Evolutionary conservation across 805 yeast species (phyloP), one percentile per base, ranked within the genome.

Genomic region (Teunomyces tritomae): DNA sequence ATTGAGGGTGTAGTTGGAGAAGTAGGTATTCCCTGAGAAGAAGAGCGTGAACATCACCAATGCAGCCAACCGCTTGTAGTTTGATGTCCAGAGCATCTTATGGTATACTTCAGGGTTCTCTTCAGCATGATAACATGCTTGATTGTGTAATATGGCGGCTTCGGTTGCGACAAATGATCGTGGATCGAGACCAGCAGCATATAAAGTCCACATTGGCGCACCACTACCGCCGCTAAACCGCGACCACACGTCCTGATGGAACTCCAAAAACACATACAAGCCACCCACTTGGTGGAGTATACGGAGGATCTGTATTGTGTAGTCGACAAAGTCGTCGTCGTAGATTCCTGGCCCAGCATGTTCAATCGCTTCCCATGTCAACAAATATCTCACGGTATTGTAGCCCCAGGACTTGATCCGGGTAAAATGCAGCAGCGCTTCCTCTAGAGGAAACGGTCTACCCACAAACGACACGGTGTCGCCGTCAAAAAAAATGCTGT

Each of bases 181-280:
- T 0, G 96, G 96, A 47, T 91, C 80, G 42, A 91, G 68, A 0
- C 97, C 97, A 2, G 92, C 96, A 20, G 94, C 91, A 59, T 87
- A 84, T 3, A 90, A 63, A 0, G 97, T 90, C 97, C 97, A 91
- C 58, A 88, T 58, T 0, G 97, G 97, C 3, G 97, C 96, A 14
- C 97, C 97, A 41, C 89, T 83, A 2, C 97, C 97, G 4, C 97
- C 97, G 8, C 83, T 73, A 61, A 76, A 87, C 42, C 97, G 77
- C 1, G 94, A 84, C 97, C 97, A 91, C 9, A 85, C 95, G 62
- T 91, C 97, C 64, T 91, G 97, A 62, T 91, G 97, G 0, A 95
- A 89, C 59, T 91, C 97, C 54, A 91, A 62, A 55, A 87, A 83
- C 5, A 89, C 88, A 57, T 85, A 87, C 14, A 90, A 62, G 0